phyloP scores from a whole-genome alignment of 371 early-diverging fungal genomes.

The Gilbertella persicaria region DNA sequence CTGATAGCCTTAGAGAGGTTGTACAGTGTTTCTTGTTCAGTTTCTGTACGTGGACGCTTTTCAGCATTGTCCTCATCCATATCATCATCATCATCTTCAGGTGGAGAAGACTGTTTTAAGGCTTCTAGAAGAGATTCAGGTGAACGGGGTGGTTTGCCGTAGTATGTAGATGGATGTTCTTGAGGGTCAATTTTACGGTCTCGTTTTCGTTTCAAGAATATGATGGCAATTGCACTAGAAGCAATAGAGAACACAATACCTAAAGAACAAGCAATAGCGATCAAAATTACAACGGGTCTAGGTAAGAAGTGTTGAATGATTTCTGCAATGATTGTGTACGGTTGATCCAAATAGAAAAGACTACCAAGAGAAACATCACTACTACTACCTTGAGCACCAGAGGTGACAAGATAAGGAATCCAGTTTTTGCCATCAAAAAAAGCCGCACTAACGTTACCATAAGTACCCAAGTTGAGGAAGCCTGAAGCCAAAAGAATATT shows the following conservation, averaged over 20 bases:
- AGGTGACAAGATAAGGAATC: slow-evolving; percentile 66
- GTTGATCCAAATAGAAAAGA: slow-evolving; percentile 48
- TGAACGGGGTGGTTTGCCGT: slow-evolving; percentile 47
- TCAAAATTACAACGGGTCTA: slow-evolving; percentile 64
- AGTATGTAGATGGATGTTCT: slow-evolving; percentile 34
- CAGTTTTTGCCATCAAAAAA: slow-evolving; percentile 65
- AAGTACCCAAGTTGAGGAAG: slow-evolving; percentile 40
- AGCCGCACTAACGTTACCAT: slow-evolving; percentile 60
- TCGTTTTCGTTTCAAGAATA: slow-evolving; percentile 36
- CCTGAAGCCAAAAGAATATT: slow-evolving; percentile 48
- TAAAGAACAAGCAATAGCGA: slow-evolving; percentile 69
- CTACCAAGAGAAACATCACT: slow-evolving; percentile 30
- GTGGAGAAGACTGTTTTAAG: slow-evolving; percentile 13
- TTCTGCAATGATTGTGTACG: background rate
- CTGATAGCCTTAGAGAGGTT: slow-evolving; percentile 23
- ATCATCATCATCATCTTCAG: slow-evolving; percentile 4
- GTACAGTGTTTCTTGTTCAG: slow-evolving; percentile 16
- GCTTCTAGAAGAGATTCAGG: slow-evolving; percentile 44
- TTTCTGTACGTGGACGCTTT: slow-evolving; percentile 9
- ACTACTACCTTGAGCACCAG: slow-evolving; percentile 38
- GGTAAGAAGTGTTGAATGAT: slow-evolving; percentile 39
- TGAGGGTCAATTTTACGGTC: slow-evolving; percentile 36
- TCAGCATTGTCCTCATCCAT: slow-evolving; percentile 5
- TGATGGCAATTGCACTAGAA: slow-evolving; percentile 50
- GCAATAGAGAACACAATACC: slow-evolving; percentile 71